Conservation (phyloP, 2,329 filamentous ascomycete species). For the Colletotrichum agaves region DNA sequence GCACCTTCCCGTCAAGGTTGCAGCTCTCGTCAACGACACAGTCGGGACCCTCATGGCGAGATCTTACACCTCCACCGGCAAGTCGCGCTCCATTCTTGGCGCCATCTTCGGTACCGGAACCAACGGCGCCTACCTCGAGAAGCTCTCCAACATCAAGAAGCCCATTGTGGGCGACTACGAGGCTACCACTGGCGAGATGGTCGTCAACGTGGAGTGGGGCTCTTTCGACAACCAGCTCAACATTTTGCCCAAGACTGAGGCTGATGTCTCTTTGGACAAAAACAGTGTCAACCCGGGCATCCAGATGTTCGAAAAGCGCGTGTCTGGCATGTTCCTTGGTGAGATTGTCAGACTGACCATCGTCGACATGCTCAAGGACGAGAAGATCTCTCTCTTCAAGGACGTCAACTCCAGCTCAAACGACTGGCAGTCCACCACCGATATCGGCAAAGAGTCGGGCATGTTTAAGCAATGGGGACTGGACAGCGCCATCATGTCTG, state of each 20-base stretch:
- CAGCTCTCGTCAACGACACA: slow-evolving; percentile 96
- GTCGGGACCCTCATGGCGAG: slow-evolving; percentile 98
- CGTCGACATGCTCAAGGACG: slow-evolving; percentile 76
- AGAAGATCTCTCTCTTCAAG: slow-evolving; percentile 76
- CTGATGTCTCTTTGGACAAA: slow-evolving; percentile 81
- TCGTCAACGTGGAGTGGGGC: slow-evolving; percentile 98
- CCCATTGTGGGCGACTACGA: slow-evolving; percentile 77
- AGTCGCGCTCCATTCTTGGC: slow-evolving; percentile 87
- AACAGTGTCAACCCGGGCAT: slow-evolving; percentile 90
- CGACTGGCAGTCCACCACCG: slow-evolving; percentile 76
- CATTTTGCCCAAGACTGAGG: slow-evolving; percentile 86
- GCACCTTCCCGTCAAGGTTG: slow-evolving; percentile 89
- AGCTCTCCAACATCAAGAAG: slow-evolving; percentile 87
- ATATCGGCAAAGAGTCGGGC: slow-evolving; percentile 70
- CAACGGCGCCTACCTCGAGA: slow-evolving; percentile 97
- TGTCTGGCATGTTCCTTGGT: slow-evolving; percentile 97
- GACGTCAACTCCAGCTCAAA: slow-evolving; percentile 79
- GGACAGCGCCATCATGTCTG: slow-evolving; percentile 89
- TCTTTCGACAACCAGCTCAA: slow-evolving; percentile 95
- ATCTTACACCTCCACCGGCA: slow-evolving; percentile 91
- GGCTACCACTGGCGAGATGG: slow-evolving; percentile 88
- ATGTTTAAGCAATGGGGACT: slow-evolving; percentile 88
- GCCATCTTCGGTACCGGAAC: slow-evolving; percentile 98
- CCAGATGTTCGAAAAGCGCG: slow-evolving; percentile 99
- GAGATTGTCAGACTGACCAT: slow-evolving; percentile 88